Conservation (phyloP, 176 grass and related monocot genomes). For the Puya raimondii region DNA sequence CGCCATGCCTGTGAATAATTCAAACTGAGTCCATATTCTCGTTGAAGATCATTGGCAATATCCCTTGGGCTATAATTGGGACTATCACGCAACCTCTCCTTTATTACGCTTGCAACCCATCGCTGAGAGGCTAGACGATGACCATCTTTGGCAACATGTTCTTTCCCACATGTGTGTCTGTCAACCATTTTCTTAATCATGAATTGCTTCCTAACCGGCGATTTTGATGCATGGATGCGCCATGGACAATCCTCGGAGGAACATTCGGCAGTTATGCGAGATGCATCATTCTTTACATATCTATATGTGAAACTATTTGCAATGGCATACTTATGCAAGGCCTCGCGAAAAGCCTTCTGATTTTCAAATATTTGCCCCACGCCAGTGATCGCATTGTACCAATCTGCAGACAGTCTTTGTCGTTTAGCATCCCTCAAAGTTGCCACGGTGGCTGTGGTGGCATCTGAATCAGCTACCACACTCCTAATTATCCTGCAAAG, state of each 20-base stretch:
- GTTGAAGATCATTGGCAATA: constrained; percentile 80
- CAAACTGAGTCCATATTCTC: constrained; percentile 70
- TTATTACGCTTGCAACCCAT: constrained; percentile 98
- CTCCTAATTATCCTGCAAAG: constrained; percentile 55
- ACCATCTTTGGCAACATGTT: constrained; percentile 50
- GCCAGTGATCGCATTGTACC: constrained; percentile 77
- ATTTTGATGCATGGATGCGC: constrained; percentile 84
- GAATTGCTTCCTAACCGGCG: constrained; percentile 60
- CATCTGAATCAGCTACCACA: constrained; percentile 47
- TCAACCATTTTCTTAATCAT: constrained; percentile 94
- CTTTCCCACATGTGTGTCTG: constrained; percentile 73
- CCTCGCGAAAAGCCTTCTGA: constrained; percentile 80
- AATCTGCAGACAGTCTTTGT: constrained; percentile 57
- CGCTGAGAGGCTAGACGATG: constrained; percentile 70
- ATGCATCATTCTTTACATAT: constrained; percentile 86
- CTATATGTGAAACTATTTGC: constrained; percentile 84
- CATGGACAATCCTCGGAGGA: constrained; percentile 70
- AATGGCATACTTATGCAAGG: constrained; percentile 88
- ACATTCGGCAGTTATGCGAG: constrained; percentile 82
- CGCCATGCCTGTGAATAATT: constrained; percentile 98
- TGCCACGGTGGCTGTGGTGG: constrained; percentile 12
- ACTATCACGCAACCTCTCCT: constrained; percentile 79
- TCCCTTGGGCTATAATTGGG: constrained; percentile 86
- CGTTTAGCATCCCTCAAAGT: constrained; percentile 43
- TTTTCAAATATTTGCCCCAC: constrained; percentile 81